A percentile compares a stretch with the other conserved stretches of the same genome.
These are phyloP conservation scores for Xylaria digitata DNA, from an alignment of 2,329 filamentous ascomycete species.

Conservation along the genomic window DNA sequence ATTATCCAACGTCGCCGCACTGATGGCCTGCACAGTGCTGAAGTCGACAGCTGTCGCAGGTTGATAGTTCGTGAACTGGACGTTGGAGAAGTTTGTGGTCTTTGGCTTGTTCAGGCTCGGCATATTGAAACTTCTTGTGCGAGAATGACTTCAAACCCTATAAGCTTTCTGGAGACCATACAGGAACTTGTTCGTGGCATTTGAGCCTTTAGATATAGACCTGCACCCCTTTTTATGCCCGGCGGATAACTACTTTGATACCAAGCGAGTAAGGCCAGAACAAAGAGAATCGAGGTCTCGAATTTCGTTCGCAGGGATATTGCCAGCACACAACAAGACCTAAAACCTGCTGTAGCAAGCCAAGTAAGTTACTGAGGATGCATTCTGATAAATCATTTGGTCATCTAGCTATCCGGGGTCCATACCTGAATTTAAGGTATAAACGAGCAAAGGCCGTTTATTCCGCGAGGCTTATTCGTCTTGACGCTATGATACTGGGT, in stretches of 20 bases:
- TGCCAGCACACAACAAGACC: background rate
- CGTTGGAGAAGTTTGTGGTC: background rate
- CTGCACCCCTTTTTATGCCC: background rate
- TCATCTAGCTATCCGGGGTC: background rate
- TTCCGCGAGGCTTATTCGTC: background rate
- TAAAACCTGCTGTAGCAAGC: too few relatives aligned
- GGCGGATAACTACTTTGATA: background rate
- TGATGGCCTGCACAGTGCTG: background rate
- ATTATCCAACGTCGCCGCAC: background rate
- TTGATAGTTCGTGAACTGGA: slow-evolving; percentile 14
- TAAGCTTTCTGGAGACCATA: background rate
- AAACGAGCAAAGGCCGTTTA: background rate
- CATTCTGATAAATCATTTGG: slow-evolving; percentile 6
- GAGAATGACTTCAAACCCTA: background rate
- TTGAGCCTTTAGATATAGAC: background rate
- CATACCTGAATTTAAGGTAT: background rate
- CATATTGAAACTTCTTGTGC: background rate
- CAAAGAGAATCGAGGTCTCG: background rate
- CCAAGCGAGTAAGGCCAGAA: background rate
- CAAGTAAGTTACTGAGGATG: background rate
- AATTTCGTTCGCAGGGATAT: background rate
- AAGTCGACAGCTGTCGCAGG: slow-evolving; percentile 3
- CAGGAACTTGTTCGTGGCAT: background rate
- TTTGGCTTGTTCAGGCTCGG: background rate
- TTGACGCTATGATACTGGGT: background rate